Conservation (phyloP, 2,329 filamentous ascomycete genomes). For the Beauveria asiatica region DNA sequence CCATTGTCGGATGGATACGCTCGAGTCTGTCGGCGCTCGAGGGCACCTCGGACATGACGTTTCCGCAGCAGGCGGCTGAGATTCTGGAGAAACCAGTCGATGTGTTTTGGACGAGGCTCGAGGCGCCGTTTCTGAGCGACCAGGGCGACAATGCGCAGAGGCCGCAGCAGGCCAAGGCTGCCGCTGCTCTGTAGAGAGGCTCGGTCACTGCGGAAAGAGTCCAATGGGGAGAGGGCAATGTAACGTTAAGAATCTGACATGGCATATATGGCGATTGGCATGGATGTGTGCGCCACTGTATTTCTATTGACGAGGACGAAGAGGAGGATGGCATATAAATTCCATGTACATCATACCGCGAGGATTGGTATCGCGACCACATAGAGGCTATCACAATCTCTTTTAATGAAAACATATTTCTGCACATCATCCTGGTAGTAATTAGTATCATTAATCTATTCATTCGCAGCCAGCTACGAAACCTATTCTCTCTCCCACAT, state of each 20-base stretch:
- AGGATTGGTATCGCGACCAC: not conserved
- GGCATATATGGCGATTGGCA: not conserved
- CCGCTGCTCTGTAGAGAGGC: not conserved
- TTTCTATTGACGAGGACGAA: not conserved
- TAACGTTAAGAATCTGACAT: not conserved
- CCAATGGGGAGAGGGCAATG: not conserved
- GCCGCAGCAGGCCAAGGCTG: not conserved
- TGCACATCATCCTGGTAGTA: not conserved
- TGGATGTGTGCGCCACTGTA: slow-evolving; percentile 12
- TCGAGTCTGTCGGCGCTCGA: slow-evolving; percentile 39
- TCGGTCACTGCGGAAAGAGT: not conserved
- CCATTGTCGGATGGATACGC: slow-evolving; percentile 50
- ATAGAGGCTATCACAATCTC: not conserved
- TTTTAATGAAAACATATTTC: slow-evolving; percentile 7
- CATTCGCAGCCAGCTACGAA: not conserved
- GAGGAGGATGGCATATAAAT: not conserved
- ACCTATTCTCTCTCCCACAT: slow-evolving; percentile 54
- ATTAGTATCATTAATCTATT: not conserved
- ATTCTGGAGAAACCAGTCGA: slow-evolving; percentile 28
- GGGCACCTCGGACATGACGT: slow-evolving; percentile 36
- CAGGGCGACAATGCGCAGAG: slow-evolving; percentile 11
- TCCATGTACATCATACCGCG: slow-evolving; percentile 4
- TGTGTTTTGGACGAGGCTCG: slow-evolving; percentile 37
- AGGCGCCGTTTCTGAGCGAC: slow-evolving; percentile 29
- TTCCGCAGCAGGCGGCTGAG: slow-evolving; percentile 23